Evolutionary conservation across 2,329 filamentous ascomycete species (phyloP), one percentile per base, ranked within the genome.

Genomic region (Anthostomella pinea): DNA sequence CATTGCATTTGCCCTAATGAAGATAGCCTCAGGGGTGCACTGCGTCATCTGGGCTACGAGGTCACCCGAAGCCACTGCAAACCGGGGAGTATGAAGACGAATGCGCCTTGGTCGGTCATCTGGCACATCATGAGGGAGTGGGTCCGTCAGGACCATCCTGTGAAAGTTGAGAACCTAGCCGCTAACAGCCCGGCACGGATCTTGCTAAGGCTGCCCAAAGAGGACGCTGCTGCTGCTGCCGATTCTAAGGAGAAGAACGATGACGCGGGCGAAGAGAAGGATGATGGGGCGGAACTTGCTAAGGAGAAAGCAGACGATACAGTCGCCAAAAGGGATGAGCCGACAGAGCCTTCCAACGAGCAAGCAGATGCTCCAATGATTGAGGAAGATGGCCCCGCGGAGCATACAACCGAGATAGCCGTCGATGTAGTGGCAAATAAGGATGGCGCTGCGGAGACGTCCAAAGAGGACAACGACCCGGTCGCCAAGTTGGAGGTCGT

Each of bases 91-190:
- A 81, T 97, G 63, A 95, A 94, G 68, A 97, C 93, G 0, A 81
- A 97, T 63, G 93, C 93, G 10, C 87, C 90, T 0, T 98, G 89
- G 89, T 72, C 72, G 4, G 81, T 87, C 0, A 77, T 98, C 30
- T 97, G 93, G 90, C 85, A 94, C 58, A 70, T 97, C 18, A 93
- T 97, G 79, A 77, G 87, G 17, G 89, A 95, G 64, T 98, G 89
- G 88, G 79, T 86, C 10, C 77, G 83, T 16, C 88, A 95, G 58
- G 85, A 83, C 53, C 73, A 78, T 0, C 89, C 90, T 0, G 72
- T 95, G 39, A 94, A 86, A 57, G 77, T 82, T 22, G 77, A 77
- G 1, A 79, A 79, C 14, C 70, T 95, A 37, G 84, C 79, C 52
- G 72, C 80, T 25, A 75, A 75, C n/a, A 86, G 75, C 33, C 69